Evolutionary conservation across 768 basidiomycete species (phyloP), one percentile per base, ranked within the genome.

Genomic region (Kwoniella sp.): DNA sequence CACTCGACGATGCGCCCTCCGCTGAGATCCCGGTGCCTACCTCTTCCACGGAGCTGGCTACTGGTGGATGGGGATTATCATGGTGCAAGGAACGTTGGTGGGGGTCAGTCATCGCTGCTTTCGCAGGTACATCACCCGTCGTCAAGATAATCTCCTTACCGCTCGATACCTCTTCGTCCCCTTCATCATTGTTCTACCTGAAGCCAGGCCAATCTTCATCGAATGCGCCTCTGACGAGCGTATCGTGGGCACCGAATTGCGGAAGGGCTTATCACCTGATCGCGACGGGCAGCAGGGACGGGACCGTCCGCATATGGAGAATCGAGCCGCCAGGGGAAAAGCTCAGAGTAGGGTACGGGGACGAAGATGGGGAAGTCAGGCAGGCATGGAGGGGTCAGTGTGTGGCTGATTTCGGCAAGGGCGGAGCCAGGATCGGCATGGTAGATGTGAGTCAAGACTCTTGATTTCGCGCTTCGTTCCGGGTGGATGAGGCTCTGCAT

Each of bases 51-150:
- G 73, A 77, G 41, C 54, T 73, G 79, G 92, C 92, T 1, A 89
- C 92, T 60, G 92, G 92, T 2, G 94, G 91, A 0, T 97, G 93
- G 93, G 90, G 88, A 62, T 81, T 99, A 48, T 90, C 89, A 8
- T 99, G 94, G 93, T 97, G 94, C 81, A 92, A 92, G 75, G 96
- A 98, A 73, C 85, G 86, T 66, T 96, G 93, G 81, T 96, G 93
- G 93, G 95, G 95, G 1, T 91, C 93, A 76, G 75, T 95, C 22
- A 83, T 97, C 55, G 93, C 92, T 9, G 88, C 87, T 0, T 86
- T 87, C 1, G 86, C 86, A 59, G 93, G 93, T 1, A 84, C 86
- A 1, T 86, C 83, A 63, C 90, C 91, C 0, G 81, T 87, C 23
- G 83, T 97, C 51, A 93, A 95, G 79, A 92, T 93, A 48, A 59